Conservation (phyloP, 495 filamentous ascomycete species). For the Penicillium malachiteum region DNA sequence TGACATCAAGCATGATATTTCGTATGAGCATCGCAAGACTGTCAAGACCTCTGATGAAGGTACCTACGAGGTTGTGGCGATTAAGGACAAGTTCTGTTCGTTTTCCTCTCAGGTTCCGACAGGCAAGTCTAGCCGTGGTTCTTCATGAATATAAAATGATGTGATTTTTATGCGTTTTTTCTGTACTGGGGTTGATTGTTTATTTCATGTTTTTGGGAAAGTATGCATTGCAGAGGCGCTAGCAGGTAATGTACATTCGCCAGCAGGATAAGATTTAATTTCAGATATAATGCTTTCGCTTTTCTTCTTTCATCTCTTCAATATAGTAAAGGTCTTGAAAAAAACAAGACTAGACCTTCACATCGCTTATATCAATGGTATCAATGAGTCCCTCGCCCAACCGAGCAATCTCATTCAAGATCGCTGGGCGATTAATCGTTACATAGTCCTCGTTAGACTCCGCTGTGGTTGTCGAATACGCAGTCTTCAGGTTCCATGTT, state of each 20-base stretch:
- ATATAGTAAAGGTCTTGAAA: neutral
- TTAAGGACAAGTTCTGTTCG: constrained; percentile 87
- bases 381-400: constrained; percentile 45
- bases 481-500: constrained; percentile 64
- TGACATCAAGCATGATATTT: constrained; percentile 84
- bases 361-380: constrained; percentile 30
- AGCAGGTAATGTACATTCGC: constrained; percentile 29
- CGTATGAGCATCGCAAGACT: constrained; percentile 73
- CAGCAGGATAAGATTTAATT: constrained; percentile 19
- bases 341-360: neutral
- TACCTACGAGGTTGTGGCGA: constrained; percentile 92
- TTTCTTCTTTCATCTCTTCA: neutral
- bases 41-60: constrained; percentile 87
- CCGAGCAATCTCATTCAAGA: constrained; percentile 74
- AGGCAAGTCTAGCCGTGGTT: constrained; percentile 42
- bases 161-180: constrained; percentile 18
- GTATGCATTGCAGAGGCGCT: constrained; percentile 44
- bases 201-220: constrained; percentile 17
- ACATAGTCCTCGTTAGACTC: constrained; percentile 39
- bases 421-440: constrained; percentile 67
- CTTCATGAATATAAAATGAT: constrained; percentile 23
- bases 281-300: constrained; percentile 1
- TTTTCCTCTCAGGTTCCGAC: constrained; percentile 66
- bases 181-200: constrained; percentile 19
- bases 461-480: constrained; percentile 64